A percentile compares a stretch with the other conserved stretches of the same genome.
Evolutionary conservation across 768 basidiomycete species (phyloP).

Genomic region (Leucosporidium creatinivorum): DNA sequence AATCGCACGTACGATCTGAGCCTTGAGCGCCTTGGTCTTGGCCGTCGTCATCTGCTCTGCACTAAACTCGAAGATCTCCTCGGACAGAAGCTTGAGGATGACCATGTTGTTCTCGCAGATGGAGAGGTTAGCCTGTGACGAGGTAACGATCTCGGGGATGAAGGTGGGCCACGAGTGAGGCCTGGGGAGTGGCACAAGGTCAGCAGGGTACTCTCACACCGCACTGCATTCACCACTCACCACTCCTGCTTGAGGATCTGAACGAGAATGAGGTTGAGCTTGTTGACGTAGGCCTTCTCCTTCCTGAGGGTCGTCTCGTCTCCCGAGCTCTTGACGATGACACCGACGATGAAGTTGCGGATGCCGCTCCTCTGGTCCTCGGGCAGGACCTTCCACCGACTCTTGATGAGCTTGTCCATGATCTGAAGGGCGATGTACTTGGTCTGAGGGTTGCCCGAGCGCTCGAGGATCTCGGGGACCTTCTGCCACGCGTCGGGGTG

Average conservation of each 20-base stretch:
- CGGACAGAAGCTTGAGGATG: slow-evolving; percentile 91
- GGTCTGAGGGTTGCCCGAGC: slow-evolving; percentile 71
- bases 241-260: slow-evolving; percentile 99
- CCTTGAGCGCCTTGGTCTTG: slow-evolving; percentile 94
- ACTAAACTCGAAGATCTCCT: slow-evolving; percentile 98
- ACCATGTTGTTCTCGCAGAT: slow-evolving; percentile 99
- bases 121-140: slow-evolving; percentile 89
- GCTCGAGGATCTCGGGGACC: slow-evolving; percentile 87
- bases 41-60: slow-evolving; percentile 98
- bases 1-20: slow-evolving; percentile 79
- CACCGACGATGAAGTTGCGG: slow-evolving; percentile 88
- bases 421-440: slow-evolving; percentile 94
- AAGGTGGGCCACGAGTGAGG: slow-evolving; percentile 98
- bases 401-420: slow-evolving; percentile 86
- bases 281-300: slow-evolving; percentile 91
- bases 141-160: slow-evolving; percentile 92
- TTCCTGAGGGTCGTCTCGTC: slow-evolving; percentile 80
- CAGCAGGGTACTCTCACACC: no score
- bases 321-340: slow-evolving; percentile 68
- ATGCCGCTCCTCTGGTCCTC: slow-evolving; percentile 91
- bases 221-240: slow-evolving; percentile 39
- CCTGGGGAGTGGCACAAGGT: not conserved
- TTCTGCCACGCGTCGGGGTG: slow-evolving; percentile 94
- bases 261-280: slow-evolving; percentile 91
- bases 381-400: slow-evolving; percentile 92